Conservation (phyloP, 2,329 filamentous ascomycete species). For the Botryotinia convoluta region DNA sequence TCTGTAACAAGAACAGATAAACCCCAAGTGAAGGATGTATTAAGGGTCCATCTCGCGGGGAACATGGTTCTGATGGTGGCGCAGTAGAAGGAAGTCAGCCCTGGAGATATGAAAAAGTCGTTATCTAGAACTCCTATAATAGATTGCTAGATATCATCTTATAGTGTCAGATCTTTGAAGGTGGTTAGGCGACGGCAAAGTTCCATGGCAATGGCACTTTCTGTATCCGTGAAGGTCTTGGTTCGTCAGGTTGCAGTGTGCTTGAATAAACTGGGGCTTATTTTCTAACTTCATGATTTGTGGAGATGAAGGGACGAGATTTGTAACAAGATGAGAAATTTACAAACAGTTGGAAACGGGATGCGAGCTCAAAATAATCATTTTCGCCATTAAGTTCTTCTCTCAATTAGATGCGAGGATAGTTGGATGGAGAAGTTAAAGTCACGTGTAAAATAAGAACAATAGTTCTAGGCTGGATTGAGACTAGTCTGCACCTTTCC, state of each 20-base stretch:
- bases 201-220: background rate
- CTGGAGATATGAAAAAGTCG: background rate
- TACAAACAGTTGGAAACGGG: background rate
- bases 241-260: background rate
- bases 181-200: background rate
- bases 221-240: background rate
- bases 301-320: background rate
- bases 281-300: background rate
- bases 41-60: background rate
- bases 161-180: background rate
- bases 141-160: background rate
- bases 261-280: background rate
- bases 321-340: background rate
- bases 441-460: background rate
- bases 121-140: background rate
- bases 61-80: constrained; percentile 5
- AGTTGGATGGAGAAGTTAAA: background rate
- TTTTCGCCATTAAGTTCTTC: background rate
- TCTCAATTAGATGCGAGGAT: background rate
- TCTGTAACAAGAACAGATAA: background rate
- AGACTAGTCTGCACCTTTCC: background rate
- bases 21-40: background rate
- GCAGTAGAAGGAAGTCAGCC: constrained; percentile 6
- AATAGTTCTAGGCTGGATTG: background rate
- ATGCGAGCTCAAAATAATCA: background rate